phyloP scores from a whole-genome alignment of 164 flowering plant species.

The Stephania cephalantha region DNA sequence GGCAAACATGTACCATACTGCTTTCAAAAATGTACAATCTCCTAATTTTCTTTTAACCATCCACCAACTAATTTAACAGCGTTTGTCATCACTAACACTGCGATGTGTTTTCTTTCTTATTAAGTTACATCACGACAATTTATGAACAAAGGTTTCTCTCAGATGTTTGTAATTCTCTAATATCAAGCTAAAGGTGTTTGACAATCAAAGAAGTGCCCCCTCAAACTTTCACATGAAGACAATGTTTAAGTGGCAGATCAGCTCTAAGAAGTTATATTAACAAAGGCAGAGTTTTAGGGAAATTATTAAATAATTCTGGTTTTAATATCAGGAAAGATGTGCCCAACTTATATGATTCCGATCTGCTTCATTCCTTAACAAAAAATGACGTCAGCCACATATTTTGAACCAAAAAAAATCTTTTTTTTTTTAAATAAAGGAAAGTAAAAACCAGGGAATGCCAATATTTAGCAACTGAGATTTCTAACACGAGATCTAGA shows the following conservation, averaged over 20 bases:
- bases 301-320: too few species aligned
- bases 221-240: neutral
- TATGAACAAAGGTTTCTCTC: neutral
- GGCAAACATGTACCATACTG: neutral
- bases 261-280: too few species aligned
- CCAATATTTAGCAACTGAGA: neutral
- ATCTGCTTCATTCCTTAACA: too few species aligned
- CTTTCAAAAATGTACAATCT: neutral
- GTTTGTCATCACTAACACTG: neutral
- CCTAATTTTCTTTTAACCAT: neutral
- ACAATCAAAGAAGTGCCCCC: neutral
- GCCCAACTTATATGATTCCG: too few species aligned
- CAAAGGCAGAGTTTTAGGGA: too few species aligned
- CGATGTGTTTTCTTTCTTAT: neutral
- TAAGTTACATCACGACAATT: neutral
- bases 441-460: neutral
- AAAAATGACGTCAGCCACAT: too few species aligned
- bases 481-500: neutral
- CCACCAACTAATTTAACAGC: neutral
- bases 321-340: too few species aligned
- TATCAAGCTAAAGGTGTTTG: neutral
- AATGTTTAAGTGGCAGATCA: too few species aligned
- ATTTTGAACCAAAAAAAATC: neutral
- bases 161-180: neutral
- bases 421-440: too few species aligned